These are phyloP conservation scores for Protomyces lactucae-debilis DNA, from an alignment of 1,139 yeast species.

Conservation along the genomic window DNA sequence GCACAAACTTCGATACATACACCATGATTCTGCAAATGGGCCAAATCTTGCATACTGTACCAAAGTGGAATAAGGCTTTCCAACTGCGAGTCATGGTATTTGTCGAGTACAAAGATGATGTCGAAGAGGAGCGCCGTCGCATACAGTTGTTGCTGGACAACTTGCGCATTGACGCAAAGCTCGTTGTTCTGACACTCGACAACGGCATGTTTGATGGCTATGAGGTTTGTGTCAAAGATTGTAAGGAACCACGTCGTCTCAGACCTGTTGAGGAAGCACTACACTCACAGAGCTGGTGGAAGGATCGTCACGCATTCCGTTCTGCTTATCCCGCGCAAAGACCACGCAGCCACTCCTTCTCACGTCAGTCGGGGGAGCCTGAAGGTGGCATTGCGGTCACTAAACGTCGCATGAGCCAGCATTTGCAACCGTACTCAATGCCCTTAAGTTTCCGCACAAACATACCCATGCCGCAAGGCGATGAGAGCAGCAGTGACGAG, in stretches of 20 bases:
- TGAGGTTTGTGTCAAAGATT: slow-evolving; percentile 73
- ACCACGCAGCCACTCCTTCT: not conserved
- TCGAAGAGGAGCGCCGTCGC: slow-evolving; percentile 62
- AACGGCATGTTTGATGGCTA: slow-evolving; percentile 60
- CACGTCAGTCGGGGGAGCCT: not conserved
- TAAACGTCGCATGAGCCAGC: slow-evolving; percentile 5
- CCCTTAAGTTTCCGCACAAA: slow-evolving; percentile 18
- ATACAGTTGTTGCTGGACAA: slow-evolving; percentile 61
- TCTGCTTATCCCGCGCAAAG: not conserved
- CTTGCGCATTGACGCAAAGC: slow-evolving; percentile 73
- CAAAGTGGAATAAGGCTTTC: slow-evolving; percentile 80
- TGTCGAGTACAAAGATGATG: slow-evolving; percentile 70
- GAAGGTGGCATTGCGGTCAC: not conserved
- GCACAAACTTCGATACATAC: slow-evolving; percentile 49
- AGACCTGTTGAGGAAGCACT: slow-evolving; percentile 8
- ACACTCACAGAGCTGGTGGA: slow-evolving; percentile 26
- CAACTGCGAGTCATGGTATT: slow-evolving; percentile 74
- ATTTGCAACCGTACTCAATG: slow-evolving; percentile 4
- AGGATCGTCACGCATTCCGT: not conserved
- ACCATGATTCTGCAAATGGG: slow-evolving; percentile 89
- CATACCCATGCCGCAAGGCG: slow-evolving; percentile 18
- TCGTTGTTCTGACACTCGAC: slow-evolving; percentile 64
- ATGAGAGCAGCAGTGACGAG: slow-evolving; percentile 16
- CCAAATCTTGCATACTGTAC: slow-evolving; percentile 84
- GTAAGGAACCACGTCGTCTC: slow-evolving; percentile 46